Evolutionary conservation across 495 filamentous ascomycete genomes (phyloP), one percentile per base, ranked within the genome.

Genomic region (Chaetomium cochliodes): DNA sequence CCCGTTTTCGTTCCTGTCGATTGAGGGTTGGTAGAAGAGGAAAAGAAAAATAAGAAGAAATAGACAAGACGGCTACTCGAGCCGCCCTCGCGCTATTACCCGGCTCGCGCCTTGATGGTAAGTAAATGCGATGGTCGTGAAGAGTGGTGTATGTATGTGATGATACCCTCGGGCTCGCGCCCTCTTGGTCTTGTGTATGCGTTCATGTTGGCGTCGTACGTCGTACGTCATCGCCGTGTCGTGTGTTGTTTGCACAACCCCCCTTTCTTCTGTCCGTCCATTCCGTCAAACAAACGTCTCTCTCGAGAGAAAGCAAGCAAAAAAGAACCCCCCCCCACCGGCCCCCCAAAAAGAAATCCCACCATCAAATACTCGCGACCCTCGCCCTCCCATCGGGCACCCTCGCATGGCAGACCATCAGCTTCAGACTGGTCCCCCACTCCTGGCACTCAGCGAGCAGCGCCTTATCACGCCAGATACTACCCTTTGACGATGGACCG

Each of bases 341-440:
- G n/a, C n/a, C n/a, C n/a, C n/a, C n/a, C n/a, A n/a, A 30, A 30
- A 30, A 30, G 6, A 6, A 30, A 30, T 6, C 16, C 11, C 41
- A 15, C 11, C 41, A 44, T 79, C 65, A 82, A 58, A 82, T 79
- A 61, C 76, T 82, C 23, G 79, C 80, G 26, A 80, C 73, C 50
- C 79, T 66, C 39, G 72, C 73, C 65, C 71, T 65, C 3, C 70
- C 68, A 63, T 79, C 70, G 11, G 80, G 80, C 51, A 77, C 74
- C 37, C 80, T 88, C 44, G 94, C 93, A 72, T 96, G 90, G 65
- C 92, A 94, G 67, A 98, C 92, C 71, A 96, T 81, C 72, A 98
- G 82, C 71, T 92, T 90, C 72, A 98, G 91, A 55, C 90, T 92
- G 2, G 92, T 94, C 28, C 89, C 88, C 73, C 87, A 85, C 70